Percentiles rank a stretch among this genome's conserved stretches.
Evolutionary conservation across 306 rosid genomes (phyloP).

Genomic region (Lathyrus oleraceus): DNA sequence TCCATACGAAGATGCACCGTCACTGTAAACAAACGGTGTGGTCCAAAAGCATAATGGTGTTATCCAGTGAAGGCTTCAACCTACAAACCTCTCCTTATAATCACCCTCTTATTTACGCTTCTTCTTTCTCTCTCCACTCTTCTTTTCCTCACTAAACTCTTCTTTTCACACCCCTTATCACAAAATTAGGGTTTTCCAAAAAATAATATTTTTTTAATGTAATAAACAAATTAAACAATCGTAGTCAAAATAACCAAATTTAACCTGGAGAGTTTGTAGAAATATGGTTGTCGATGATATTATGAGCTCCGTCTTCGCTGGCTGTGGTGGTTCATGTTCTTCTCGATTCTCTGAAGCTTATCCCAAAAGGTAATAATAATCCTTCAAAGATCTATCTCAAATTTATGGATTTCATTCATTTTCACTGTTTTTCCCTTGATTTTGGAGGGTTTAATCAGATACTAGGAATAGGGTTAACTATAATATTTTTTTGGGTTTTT

Average conservation of each 20-base stretch:
- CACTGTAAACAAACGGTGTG: conserved; percentile 60
- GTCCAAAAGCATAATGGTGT: conserved; percentile 35
- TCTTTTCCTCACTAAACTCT: neutral
- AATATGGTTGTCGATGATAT: conserved; percentile 69
- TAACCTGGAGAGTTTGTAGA: conserved; percentile 24
- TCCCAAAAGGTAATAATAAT: conserved; percentile 66
- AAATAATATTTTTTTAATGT: neutral
- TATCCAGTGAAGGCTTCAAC: conserved; percentile 63
- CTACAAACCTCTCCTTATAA: conserved; percentile 44
- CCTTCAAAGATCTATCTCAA: conserved; percentile 46
- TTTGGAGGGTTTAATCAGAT: conserved; percentile 42
- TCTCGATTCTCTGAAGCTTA: conserved; percentile 69
- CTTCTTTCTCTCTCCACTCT: conserved; percentile 38
- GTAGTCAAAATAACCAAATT: neutral
- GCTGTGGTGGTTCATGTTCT: conserved; percentile 59
- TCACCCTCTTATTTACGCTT: conserved; percentile 28
- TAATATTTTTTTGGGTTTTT: conserved; percentile 55
- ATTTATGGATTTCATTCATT: conserved; percentile 63
- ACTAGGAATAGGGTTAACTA: conserved; percentile 3
- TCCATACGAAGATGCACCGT: conserved; percentile 34
- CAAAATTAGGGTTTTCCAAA: conserved; percentile 28
- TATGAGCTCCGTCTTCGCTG: conserved; percentile 58
- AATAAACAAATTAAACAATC: neutral
- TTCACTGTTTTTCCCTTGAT: conserved; percentile 64
- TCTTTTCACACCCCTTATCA: neutral